Evolutionary conservation across 768 basidiomycete genomes (phyloP).

Genomic region (Pleurotus cornucopiae): DNA sequence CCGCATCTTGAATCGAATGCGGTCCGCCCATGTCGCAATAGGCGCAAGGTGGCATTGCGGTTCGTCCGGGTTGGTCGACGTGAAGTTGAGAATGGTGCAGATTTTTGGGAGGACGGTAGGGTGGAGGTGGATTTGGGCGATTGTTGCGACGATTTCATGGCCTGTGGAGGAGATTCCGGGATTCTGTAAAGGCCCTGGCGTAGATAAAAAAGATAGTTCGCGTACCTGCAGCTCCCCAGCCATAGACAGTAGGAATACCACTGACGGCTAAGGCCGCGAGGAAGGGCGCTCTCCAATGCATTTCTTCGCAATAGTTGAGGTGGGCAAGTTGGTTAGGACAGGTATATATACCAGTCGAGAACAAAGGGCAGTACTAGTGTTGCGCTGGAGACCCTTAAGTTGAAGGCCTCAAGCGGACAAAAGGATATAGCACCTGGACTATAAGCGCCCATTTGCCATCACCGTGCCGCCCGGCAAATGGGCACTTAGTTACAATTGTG

Average conservation of each 20-base stretch:
- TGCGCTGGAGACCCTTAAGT: no score
- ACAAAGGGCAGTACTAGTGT: no score
- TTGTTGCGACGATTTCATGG: constrained; percentile 90
- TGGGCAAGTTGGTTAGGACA: no score
- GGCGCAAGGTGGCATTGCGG: constrained; percentile 76
- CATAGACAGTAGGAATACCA: constrained; percentile 18
- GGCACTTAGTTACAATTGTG: no score
- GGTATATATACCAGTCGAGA: no score
- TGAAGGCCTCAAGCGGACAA: no score
- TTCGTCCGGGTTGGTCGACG: constrained; percentile 24
- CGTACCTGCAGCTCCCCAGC: constrained; percentile 41
- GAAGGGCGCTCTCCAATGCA: background rate
- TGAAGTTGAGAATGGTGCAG: constrained; percentile 64
- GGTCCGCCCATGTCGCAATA: constrained; percentile 88
- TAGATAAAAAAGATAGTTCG: background rate
- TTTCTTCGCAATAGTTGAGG: background rate
- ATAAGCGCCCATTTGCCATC: no score
- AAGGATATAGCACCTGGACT: no score
- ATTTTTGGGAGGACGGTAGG: constrained; percentile 63
- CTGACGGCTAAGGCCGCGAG: background rate
- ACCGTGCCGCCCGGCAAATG: no score
- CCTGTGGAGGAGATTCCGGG: constrained; percentile 35
- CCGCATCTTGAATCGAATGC: constrained; percentile 52
- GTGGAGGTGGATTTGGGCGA: constrained; percentile 89
- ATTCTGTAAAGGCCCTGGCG: background rate